These are phyloP conservation scores for Termitomyces sp. DNA, from an alignment of 768 basidiomycete genomes.

Conservation along the genomic window DNA sequence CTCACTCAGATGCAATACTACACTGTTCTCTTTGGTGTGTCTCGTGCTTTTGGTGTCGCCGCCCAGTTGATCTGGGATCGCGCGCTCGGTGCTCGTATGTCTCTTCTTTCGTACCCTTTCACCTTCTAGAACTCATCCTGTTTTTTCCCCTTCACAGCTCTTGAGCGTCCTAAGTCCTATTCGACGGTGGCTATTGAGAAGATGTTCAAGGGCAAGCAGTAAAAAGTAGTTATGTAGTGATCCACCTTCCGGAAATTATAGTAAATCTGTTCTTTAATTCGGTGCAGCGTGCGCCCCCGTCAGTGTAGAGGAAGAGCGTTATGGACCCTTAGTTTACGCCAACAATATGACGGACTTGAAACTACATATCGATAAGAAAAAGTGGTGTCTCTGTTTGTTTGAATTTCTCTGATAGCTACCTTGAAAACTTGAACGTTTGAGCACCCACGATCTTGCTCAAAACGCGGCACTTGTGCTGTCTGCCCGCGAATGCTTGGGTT, in stretches of 20 bases:
- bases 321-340: constrained; percentile 6
- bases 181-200: constrained; percentile 78
- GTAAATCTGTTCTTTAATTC: constrained; percentile 3
- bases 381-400: neutral
- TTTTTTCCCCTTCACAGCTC: constrained; percentile 40
- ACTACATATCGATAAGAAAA: neutral
- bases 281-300: neutral
- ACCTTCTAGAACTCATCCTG: neutral
- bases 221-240: constrained; percentile 1
- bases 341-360: neutral
- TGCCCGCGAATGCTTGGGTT: constrained; percentile 5
- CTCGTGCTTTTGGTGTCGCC: constrained; percentile 89
- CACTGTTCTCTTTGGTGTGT: constrained; percentile 96
- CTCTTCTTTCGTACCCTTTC: neutral
- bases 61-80: constrained; percentile 93
- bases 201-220: constrained; percentile 64
- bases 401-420: neutral
- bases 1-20: constrained; percentile 93
- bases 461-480: neutral
- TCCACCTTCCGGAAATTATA: neutral
- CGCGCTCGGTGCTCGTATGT: constrained; percentile 86
- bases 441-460: neutral
- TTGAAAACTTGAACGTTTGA: too few relatives aligned
- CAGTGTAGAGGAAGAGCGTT: constrained; percentile 1
- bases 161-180: constrained; percentile 91